These are phyloP conservation scores for Physcomitrellopsis africana DNA, from an alignment of 225 moss, liverwort and hornwort species.

Conservation along the genomic window DNA sequence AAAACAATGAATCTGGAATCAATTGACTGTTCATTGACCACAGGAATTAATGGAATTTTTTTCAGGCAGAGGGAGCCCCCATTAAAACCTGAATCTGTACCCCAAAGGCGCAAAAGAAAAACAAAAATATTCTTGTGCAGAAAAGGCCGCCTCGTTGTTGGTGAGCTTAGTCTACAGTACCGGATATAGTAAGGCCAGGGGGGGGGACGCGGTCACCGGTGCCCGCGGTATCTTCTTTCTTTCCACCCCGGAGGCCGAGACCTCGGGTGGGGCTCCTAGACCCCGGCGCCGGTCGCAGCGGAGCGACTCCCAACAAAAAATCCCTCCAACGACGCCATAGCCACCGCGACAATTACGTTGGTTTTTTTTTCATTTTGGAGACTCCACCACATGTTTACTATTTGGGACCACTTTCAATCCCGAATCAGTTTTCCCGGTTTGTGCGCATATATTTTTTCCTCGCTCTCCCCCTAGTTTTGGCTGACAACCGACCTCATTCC, in stretches of 20 bases:
- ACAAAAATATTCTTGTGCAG: too few species aligned
- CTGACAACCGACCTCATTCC: background rate
- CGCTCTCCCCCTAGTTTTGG: slow-evolving; percentile 9
- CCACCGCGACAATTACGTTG: slow-evolving; percentile 46
- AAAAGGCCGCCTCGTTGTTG: too few species aligned
- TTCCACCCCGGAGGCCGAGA: slow-evolving; percentile 11
- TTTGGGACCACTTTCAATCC: slow-evolving; percentile 26
- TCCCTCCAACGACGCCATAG: slow-evolving; percentile 48
- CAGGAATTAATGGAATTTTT: too few species aligned
- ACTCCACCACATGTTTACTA: slow-evolving; percentile 28
- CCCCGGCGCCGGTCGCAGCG: background rate
- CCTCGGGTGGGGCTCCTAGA: background rate
- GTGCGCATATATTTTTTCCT: slow-evolving; percentile 20
- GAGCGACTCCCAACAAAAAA: slow-evolving; percentile 23
- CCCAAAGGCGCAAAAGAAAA: too few species aligned
- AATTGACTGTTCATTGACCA: too few species aligned
- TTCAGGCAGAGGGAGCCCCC: too few species aligned
- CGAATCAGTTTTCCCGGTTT: slow-evolving; percentile 37
- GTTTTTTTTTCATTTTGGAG: background rate
- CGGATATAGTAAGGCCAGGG: too few species aligned
- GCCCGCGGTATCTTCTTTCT: slow-evolving; percentile 1
- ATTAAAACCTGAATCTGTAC: too few species aligned
- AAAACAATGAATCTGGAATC: too few species aligned
- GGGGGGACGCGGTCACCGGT: background rate
- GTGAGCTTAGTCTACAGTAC: too few species aligned